Conservation (phyloP, 2,329 filamentous ascomycete species). For the Colletotrichum spaethianum region DNA sequence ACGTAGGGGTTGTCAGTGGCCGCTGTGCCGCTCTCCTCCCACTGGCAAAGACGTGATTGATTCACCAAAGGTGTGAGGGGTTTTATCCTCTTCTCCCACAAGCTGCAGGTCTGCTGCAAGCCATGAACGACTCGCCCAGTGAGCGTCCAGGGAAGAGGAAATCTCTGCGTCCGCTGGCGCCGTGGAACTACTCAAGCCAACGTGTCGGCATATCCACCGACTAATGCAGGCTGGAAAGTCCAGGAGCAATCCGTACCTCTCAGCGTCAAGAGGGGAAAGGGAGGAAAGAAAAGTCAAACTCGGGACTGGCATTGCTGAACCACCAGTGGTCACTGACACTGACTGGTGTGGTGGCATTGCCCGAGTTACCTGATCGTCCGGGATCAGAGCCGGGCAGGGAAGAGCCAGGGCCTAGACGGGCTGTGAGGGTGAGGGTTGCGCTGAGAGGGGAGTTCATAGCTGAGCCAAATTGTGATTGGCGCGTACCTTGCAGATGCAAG, state of each 20-base stretch:
- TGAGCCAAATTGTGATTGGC: constrained; percentile 34
- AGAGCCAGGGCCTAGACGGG: constrained; percentile 2
- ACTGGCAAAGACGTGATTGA: neutral
- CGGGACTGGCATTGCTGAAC: constrained; percentile 1
- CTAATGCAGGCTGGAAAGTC: constrained; percentile 34
- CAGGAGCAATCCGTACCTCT: neutral
- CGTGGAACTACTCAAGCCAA: constrained; percentile 10
- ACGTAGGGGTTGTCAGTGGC: too few relatives aligned
- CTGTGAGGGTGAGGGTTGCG: constrained; percentile 37
- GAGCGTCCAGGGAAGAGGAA: constrained; percentile 4
- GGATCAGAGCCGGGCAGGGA: constrained; percentile 40
- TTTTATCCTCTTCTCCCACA: constrained; percentile 4
- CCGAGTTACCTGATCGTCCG: constrained; percentile 41
- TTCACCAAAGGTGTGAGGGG: constrained; percentile 6
- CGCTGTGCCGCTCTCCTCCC: neutral
- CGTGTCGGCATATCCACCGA: constrained; percentile 26
- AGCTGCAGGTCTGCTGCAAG: constrained; percentile 12
- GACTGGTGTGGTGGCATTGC: constrained; percentile 38
- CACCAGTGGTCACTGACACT: neutral
- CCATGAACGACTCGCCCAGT: constrained; percentile 16
- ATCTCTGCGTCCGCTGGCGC: constrained; percentile 19
- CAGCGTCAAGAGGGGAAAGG: neutral
- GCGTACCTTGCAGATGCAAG: constrained; percentile 41
- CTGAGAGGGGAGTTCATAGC: constrained; percentile 10
- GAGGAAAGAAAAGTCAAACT: neutral